Evolutionary conservation across 257 asterid species (phyloP), one percentile per base, ranked within the genome.

Genomic region (Anisodus acutangulus): DNA sequence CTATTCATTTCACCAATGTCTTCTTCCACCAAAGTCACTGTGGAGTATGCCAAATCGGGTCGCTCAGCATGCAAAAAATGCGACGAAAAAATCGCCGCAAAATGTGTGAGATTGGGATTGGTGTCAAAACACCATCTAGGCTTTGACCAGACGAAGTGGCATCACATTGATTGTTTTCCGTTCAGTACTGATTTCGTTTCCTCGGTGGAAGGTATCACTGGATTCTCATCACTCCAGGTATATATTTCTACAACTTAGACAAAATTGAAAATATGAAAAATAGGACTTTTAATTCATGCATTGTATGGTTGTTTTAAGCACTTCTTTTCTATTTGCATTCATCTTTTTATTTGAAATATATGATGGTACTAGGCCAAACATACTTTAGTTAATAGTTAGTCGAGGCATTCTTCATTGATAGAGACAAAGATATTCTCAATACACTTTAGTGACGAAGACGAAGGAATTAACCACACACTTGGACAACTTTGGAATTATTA

Each of bases 31-130:
- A 91, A 91, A 82, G 22, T 94, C 47, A 87, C 91, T 60, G 98
- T 89, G 17, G 99, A 93, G 88, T 97, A 97, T 82, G 98, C 98
- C 69, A 95, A 93, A 80, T 93, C 98, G 11, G 94, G 96, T 41
- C 93, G 97, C 58, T 93, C 99, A 11, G 89, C 95, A 57, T 97
- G 99, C 89, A 95, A 95, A 88, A 91, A 89, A 88, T 97, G 99
- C 91, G 87, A 92, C 31, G 91, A 91, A 67, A n/a, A 91, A 39
- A 97, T 97, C 43, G 88, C 89, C 17, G 82, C 92, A 37, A 88
- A 91, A 89, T 57, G 92, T 9, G 84, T 91, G 87, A 89, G 99
- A 86, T 82, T 97, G 85, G 99, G 98, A 63, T 66, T 91, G 58
- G 92, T 91, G 78, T 90, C 90, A 57, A 94, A 91, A 87, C 98